phyloP scores from a whole-genome alignment of 768 basidiomycete species.

The Flagelloscypha sp. region DNA sequence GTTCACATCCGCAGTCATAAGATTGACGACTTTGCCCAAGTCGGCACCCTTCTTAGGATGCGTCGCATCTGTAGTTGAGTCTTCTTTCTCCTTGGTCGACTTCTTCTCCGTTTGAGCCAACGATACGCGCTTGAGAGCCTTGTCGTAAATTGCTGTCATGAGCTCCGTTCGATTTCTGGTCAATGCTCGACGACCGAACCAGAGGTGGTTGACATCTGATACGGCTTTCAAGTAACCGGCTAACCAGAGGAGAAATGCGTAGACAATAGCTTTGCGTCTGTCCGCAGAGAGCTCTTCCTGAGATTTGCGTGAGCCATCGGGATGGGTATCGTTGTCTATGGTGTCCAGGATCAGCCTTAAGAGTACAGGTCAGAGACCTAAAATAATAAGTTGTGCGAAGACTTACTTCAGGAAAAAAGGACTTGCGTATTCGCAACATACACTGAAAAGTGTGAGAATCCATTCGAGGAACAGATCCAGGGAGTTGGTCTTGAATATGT shows the following conservation, averaged over 20 bases:
- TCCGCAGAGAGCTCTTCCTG: too few relatives aligned
- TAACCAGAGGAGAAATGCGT: conserved; percentile 35
- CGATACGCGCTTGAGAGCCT: conserved; percentile 45
- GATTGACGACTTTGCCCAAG: conserved; percentile 1
- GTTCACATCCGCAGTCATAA: conserved; percentile 29
- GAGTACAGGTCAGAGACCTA: background rate
- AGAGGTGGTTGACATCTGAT: conserved; percentile 31
- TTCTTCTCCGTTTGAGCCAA: too few relatives aligned
- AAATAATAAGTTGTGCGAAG: background rate
- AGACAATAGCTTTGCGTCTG: conserved; percentile 43
- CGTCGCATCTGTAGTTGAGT: conserved; percentile 22
- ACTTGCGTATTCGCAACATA: conserved; percentile 39
- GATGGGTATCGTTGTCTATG: conserved; percentile 15
- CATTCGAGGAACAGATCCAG: conserved; percentile 34
- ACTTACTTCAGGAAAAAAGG: conserved; percentile 43
- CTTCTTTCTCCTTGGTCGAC: conserved; percentile 8
- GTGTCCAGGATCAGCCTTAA: conserved; percentile 26
- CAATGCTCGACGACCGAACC: conserved; percentile 36
- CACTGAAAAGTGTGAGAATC: conserved; percentile 34
- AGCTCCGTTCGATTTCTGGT: conserved; percentile 28
- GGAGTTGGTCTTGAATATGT: conserved; percentile 5
- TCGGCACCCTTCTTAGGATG: conserved; percentile 27
- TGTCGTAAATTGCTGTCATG: conserved; percentile 1
- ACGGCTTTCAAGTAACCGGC: conserved; percentile 22
- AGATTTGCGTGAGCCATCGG: too few relatives aligned